Conservation (phyloP, 2,329 filamentous ascomycete genomes). For the Colletotrichum magnum region DNA sequence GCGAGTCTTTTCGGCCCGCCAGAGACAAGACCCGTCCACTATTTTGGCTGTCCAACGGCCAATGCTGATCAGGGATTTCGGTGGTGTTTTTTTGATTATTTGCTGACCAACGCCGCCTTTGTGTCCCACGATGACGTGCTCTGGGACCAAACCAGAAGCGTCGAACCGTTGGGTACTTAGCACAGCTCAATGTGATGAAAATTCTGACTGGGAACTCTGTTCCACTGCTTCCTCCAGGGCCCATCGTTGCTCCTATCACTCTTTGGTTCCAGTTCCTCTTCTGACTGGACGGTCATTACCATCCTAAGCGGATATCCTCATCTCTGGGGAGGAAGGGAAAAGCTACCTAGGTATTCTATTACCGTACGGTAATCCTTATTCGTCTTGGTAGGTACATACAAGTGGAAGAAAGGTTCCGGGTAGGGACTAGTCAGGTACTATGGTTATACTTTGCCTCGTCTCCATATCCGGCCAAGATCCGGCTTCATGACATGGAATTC, state of each 20-base stretch:
- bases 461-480: too few relatives aligned
- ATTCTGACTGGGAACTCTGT: slow-evolving; percentile 13
- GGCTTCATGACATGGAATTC: too few relatives aligned
- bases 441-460: too few relatives aligned
- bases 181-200: neutral
- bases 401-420: neutral
- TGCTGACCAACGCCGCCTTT: slow-evolving; percentile 8
- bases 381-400: too few relatives aligned
- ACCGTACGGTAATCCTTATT: too few relatives aligned
- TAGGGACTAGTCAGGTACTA: too few relatives aligned
- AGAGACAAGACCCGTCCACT: neutral
- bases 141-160: neutral
- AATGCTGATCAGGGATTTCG: neutral
- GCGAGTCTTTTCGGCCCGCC: slow-evolving; percentile 11
- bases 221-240: neutral
- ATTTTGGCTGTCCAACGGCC: neutral
- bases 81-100: too few relatives aligned
- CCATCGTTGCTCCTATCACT: slow-evolving; percentile 3
- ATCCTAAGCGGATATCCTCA: slow-evolving; percentile 24
- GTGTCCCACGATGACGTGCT: slow-evolving; percentile 35
- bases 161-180: too few relatives aligned
- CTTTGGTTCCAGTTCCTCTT: neutral
- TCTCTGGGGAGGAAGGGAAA: slow-evolving; percentile 15
- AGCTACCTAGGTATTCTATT: neutral
- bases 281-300: neutral